Evolutionary conservation across 495 filamentous ascomycete species (phyloP).

Genomic region (Zalerion maritima): DNA sequence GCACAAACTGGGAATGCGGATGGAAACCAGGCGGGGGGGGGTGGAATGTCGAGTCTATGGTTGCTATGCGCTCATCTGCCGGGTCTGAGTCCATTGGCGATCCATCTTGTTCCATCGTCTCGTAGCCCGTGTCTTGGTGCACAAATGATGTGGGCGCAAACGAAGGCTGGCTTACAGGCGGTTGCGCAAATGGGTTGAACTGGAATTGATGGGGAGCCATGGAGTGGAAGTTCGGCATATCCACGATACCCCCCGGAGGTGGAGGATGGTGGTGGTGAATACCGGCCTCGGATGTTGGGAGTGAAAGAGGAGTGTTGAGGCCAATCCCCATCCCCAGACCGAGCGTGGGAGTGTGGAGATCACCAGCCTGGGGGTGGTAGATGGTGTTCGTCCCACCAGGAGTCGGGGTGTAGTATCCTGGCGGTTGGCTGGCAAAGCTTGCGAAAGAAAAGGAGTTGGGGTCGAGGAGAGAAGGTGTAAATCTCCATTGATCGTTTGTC

Average conservation of each 20-base stretch:
- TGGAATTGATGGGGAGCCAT: conserved; percentile 56
- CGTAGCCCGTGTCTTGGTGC: conserved; percentile 61
- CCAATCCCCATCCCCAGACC: conserved; percentile 43
- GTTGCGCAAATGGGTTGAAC: conserved; percentile 56
- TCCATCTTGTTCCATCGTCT: conserved; percentile 59
- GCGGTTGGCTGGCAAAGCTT: conserved; percentile 59
- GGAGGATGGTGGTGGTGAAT: conserved; percentile 41
- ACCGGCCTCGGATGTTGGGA: conserved; percentile 49
- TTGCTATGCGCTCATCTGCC: conserved; percentile 30
- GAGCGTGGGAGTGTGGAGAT: conserved; percentile 76
- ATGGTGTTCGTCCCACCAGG: conserved; percentile 69
- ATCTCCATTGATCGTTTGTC: conserved; percentile 62
- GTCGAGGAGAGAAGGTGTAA: conserved; percentile 78
- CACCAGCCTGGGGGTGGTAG: conserved; percentile 74
- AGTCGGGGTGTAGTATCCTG: conserved; percentile 79
- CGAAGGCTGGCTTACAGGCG: conserved; percentile 35
- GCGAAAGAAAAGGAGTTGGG: conserved; percentile 69
- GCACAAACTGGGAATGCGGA: conserved; percentile 19
- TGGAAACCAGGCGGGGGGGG: conserved; percentile 30
- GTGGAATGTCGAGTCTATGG: conserved; percentile 35
- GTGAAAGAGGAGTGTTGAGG: conserved; percentile 71
- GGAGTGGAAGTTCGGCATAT: conserved; percentile 33
- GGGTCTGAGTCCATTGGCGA: conserved; percentile 41
- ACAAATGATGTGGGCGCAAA: conserved; percentile 73
- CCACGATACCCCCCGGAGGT: conserved; percentile 44